Evolutionary conservation across 2,329 filamentous ascomycete species (phyloP), one percentile per base, ranked within the genome.

Genomic region (Stagonosporopsis rhizophila): DNA sequence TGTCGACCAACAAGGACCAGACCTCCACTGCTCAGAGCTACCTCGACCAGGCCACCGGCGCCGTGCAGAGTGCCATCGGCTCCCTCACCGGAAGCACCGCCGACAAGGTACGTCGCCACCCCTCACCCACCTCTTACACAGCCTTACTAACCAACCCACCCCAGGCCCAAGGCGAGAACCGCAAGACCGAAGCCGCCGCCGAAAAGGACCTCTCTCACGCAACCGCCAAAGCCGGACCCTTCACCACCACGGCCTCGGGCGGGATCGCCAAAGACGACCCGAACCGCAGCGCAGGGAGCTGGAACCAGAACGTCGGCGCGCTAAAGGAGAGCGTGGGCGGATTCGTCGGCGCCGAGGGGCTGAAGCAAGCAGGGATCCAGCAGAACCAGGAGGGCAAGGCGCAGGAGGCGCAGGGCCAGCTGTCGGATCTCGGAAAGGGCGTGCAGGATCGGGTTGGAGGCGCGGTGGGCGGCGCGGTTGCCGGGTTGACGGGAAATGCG

Each of bases 291-390:
- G 74, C 85, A 17, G 93, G 94, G 39, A 83, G 83, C 17, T 96
- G 89, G 87, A 91, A 96, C 80, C 93, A 97, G 79, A 96, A 92
- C 5, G 72, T 93, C n/a, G 94, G 93, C 48, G 85, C 89, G 1
- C 88, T 88, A 39, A 97, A 97, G 81, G 91, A 97, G 75, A 81
- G 87, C 4, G 61, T 95, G 1, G 94, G 94, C 55, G 87, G 88
- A 17, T 67, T 94, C 5, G 64, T 94, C 23, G 94, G 93, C 58
- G 87, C 85, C 61, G 89, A 95, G 78, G 83, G 81, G 30, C 77
- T 97, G 50, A 94, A 93, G 81, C 82, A 86, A 44, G 73, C 87
- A 22, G 94, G 94, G 5, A 85, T 86, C 28, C 78, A 89, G 68
- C 92, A 97, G 80, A 96, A 96, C 72, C 80, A 85, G 30, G 83